A percentile compares a stretch with the other conserved stretches of the same genome.
These are phyloP conservation scores for Fraxinus latifolia DNA, from an alignment of 305 asterid species.

Conservation along the genomic window DNA sequence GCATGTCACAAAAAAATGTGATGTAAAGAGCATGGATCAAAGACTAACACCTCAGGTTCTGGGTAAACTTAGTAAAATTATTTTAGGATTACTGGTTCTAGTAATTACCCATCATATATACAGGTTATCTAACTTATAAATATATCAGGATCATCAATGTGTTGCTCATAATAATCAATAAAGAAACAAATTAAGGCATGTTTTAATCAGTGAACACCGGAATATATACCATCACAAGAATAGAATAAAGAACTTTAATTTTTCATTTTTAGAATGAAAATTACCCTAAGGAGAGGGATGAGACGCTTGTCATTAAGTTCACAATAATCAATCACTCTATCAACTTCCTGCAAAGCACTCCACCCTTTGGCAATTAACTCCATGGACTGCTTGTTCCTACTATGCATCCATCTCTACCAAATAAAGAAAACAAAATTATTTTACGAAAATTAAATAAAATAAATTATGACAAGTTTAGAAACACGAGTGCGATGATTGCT, in stretches of 20 bases:
- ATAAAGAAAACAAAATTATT: conserved; percentile 4
- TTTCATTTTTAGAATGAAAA: conserved; percentile 18
- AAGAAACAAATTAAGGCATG: neutral
- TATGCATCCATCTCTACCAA: conserved; percentile 73
- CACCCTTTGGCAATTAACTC: conserved; percentile 83
- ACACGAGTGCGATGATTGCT: neutral
- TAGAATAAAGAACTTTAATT: neutral
- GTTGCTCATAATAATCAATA: neutral
- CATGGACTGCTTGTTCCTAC: conserved; percentile 78
- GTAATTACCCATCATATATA: neutral
- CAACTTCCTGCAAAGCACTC: conserved; percentile 85
- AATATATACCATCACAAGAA: neutral
- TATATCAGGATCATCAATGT: neutral
- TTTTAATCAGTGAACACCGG: neutral
- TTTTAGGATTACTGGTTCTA: neutral
- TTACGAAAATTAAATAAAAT: conserved; percentile 1
- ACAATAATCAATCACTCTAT: conserved; percentile 80
- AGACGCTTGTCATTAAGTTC: conserved; percentile 78
- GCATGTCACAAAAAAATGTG: neutral
- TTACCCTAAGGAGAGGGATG: conserved; percentile 70
- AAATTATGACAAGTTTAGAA: neutral
- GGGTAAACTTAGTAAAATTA: neutral
- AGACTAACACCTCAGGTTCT: neutral
- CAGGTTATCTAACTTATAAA: neutral
- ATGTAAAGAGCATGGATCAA: neutral